Conservation (phyloP, 2,329 filamentous ascomycete genomes). For the Fusarium sp. region DNA sequence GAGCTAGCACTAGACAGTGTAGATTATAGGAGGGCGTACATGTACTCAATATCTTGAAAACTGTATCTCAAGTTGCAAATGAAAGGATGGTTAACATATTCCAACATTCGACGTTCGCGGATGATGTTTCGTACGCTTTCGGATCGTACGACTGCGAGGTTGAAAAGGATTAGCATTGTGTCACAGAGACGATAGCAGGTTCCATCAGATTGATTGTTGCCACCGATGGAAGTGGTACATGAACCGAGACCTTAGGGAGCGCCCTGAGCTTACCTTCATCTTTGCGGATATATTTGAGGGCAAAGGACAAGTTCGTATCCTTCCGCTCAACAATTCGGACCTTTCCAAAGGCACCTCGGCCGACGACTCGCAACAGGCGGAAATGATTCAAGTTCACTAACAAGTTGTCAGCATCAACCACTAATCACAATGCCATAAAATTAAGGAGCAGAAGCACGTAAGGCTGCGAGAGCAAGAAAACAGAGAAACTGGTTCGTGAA, state of each 20-base stretch:
- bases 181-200: neutral
- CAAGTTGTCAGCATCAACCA: conserved; percentile 10
- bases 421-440: neutral
- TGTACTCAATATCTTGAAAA: conserved; percentile 98
- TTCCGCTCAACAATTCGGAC: conserved; percentile 98
- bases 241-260: neutral
- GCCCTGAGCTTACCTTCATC: conserved; percentile 80
- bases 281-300: conserved; percentile 97
- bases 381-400: conserved; percentile 98
- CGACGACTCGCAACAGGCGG: conserved; percentile 91
- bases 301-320: conserved; percentile 92
- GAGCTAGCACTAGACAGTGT: conserved; percentile 12
- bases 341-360: conserved; percentile 98
- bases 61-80: conserved; percentile 98
- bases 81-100: conserved; percentile 97
- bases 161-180: conserved; percentile 35
- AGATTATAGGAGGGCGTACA: conserved; percentile 66
- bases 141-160: conserved; percentile 82
- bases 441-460: neutral
- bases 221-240: neutral
- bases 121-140: conserved; percentile 99
- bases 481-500: neutral
- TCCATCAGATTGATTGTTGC: neutral
- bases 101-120: conserved; percentile 95
- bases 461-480: neutral